Conservation (phyloP, 2,329 filamentous ascomycete species). For the Decorospora gaudefroyi region DNA sequence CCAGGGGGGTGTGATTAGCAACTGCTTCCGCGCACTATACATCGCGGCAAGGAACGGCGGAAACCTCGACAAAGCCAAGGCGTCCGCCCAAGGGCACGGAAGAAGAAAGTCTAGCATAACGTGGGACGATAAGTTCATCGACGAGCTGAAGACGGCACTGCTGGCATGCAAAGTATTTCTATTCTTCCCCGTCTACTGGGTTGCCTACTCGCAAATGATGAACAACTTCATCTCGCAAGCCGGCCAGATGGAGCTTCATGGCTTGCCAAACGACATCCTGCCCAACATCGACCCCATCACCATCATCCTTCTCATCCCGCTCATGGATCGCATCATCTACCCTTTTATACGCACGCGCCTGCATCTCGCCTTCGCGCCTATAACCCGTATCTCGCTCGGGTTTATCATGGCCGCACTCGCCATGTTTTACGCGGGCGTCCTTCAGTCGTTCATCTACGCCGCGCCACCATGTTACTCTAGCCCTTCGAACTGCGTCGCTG, state of each 20-base stretch:
- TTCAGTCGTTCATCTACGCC: slow-evolving; percentile 62
- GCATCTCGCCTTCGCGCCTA: slow-evolving; percentile 52
- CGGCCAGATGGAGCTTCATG: slow-evolving; percentile 53
- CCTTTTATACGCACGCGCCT: slow-evolving; percentile 50
- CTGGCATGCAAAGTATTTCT: slow-evolving; percentile 71
- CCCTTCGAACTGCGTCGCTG: slow-evolving; percentile 48
- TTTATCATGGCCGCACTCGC: slow-evolving; percentile 59
- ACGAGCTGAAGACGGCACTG: slow-evolving; percentile 69
- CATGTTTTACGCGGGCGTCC: slow-evolving; percentile 60
- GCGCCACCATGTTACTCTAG: slow-evolving; percentile 58
- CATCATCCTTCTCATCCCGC: slow-evolving; percentile 54
- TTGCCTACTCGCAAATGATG: slow-evolving; percentile 53
- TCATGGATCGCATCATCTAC: slow-evolving; percentile 54
- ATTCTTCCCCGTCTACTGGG: slow-evolving; percentile 56
- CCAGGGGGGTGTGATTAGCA: slow-evolving; percentile 44
- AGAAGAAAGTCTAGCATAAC: slow-evolving; percentile 49
- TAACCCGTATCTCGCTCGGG: slow-evolving; percentile 59
- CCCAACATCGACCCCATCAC: slow-evolving; percentile 55
- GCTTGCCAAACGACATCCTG: slow-evolving; percentile 56
- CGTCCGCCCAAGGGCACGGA: slow-evolving; percentile 54
- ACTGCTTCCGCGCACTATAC: slow-evolving; percentile 62
- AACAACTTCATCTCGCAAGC: slow-evolving; percentile 57
- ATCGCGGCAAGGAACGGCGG: slow-evolving; percentile 59
- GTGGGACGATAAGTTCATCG: slow-evolving; percentile 73
- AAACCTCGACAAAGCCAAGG: slow-evolving; percentile 66